phyloP scores from a whole-genome alignment of 208 protist genomes.

The Wallacemonas sp. region DNA sequence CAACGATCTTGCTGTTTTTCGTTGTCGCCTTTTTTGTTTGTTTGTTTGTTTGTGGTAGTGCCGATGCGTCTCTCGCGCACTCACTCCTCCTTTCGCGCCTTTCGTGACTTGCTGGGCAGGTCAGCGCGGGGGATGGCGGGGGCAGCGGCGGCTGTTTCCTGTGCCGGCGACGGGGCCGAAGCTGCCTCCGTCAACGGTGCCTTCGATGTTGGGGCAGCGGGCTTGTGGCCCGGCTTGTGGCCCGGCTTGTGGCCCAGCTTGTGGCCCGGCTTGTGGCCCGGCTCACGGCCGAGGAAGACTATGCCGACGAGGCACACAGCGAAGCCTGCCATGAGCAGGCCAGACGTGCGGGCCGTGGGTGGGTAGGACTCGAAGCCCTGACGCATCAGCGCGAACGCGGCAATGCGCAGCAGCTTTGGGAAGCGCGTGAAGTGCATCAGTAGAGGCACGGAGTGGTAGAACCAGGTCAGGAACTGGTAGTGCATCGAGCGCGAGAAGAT shows the following conservation, averaged over 20 bases:
- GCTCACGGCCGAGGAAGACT: constrained; percentile 40
- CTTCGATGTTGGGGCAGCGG: background rate
- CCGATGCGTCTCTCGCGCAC: no score
- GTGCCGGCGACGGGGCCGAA: background rate
- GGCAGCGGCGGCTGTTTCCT: background rate
- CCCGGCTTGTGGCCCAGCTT: no score
- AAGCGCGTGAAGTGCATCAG: constrained; percentile 46
- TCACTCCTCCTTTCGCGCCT: constrained; percentile 4
- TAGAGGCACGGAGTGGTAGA: constrained; percentile 89
- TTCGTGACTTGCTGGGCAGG: background rate
- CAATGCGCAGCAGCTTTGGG: constrained; percentile 33
- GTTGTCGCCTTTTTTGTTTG: no score
- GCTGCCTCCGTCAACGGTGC: background rate
- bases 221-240: no score
- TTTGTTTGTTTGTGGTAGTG: no score
- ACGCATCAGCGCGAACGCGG: constrained; percentile 42
- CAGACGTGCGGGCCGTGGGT: constrained; percentile 47
- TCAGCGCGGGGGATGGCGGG: background rate
- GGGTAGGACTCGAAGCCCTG: constrained; percentile 72
- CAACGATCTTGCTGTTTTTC: no score
- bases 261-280: no score
- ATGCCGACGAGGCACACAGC: constrained; percentile 39
- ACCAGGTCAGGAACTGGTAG: constrained; percentile 95
- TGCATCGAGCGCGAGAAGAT: constrained; percentile 88
- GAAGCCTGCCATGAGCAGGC: constrained; percentile 48